A percentile compares a stretch with the other conserved stretches of the same genome.
These are phyloP conservation scores for Nematodospora valgi DNA, from an alignment of 805 yeast species.

Conservation along the genomic window DNA sequence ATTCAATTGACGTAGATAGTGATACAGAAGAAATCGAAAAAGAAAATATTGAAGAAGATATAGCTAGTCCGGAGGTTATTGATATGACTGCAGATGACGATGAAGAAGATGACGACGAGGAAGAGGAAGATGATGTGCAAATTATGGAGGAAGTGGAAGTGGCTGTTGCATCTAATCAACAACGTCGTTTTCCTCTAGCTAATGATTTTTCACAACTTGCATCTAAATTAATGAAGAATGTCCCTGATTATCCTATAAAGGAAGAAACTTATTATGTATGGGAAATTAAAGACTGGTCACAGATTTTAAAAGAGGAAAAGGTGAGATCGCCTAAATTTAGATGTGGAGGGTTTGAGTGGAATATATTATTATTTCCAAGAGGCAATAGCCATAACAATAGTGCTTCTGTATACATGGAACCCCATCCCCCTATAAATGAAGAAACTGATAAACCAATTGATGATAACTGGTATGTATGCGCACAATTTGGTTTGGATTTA, in stretches of 20 bases:
- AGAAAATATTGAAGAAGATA: not conserved
- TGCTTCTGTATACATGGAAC: constrained; percentile 78
- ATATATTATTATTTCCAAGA: constrained; percentile 70
- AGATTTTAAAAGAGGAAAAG: constrained; percentile 33
- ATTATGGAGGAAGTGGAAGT: constrained; percentile 4
- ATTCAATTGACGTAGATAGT: constrained; percentile 6
- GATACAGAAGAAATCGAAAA: constrained; percentile 3
- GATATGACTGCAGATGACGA: constrained; percentile 14
- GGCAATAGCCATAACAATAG: constrained; percentile 56
- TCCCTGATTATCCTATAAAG: constrained; percentile 37
- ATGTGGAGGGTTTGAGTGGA: constrained; percentile 66
- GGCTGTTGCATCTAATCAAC: constrained; percentile 4
- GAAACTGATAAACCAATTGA: constrained; percentile 26
- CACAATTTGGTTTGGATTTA: constrained; percentile 79
- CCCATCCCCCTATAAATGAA: constrained; percentile 47
- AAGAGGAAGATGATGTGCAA: constrained; percentile 8
- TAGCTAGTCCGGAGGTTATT: constrained; percentile 4
- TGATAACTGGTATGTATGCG: constrained; percentile 81
- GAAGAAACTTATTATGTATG: constrained; percentile 41
- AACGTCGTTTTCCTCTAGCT: constrained; percentile 17
- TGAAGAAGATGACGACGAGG: constrained; percentile 15
- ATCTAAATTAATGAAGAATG: constrained; percentile 31
- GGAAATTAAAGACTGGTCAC: constrained; percentile 50
- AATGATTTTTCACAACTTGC: constrained; percentile 27
- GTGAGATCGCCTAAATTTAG: constrained; percentile 47